Evolutionary conservation across 768 basidiomycete genomes (phyloP).

Genomic region (Mycena maculata): DNA sequence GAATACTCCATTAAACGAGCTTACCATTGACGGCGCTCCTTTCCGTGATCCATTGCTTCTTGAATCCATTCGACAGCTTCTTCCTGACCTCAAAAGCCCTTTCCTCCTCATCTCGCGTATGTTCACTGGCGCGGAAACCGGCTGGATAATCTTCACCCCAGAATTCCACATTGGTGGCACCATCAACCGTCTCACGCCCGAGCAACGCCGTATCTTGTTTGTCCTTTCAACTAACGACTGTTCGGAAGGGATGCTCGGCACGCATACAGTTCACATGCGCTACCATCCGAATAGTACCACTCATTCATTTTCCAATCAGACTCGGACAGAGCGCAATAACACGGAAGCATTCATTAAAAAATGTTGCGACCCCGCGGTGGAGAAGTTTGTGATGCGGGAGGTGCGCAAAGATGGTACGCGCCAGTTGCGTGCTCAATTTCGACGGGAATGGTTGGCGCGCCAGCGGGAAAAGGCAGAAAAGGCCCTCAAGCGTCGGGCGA

Average conservation of each 20-base stretch:
- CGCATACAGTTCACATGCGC: no score
- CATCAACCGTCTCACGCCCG: neutral
- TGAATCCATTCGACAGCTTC: neutral
- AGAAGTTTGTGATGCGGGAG: no score
- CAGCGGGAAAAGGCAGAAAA: no score
- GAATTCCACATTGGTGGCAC: conserved; percentile 10
- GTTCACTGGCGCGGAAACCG: neutral
- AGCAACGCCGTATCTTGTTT: neutral
- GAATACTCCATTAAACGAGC: neutral
- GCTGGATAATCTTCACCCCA: no score
- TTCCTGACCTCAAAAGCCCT: neutral
- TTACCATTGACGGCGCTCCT: neutral
- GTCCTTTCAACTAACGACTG: conserved; percentile 2
- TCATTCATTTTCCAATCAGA: no score
- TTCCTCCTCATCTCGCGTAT: neutral
- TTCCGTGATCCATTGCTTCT: neutral
- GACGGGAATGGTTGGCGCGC: no score
- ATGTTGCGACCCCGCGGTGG: no score
- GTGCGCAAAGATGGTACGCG: no score
- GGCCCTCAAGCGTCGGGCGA: no score
- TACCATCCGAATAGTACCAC: no score
- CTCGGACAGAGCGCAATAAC: no score
- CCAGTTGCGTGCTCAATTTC: neutral
- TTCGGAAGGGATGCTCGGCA: conserved; percentile 13
- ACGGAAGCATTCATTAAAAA: no score